Evolutionary conservation across 2,329 filamentous ascomycete genomes (phyloP).

Genomic region (Colletotrichum lini): DNA sequence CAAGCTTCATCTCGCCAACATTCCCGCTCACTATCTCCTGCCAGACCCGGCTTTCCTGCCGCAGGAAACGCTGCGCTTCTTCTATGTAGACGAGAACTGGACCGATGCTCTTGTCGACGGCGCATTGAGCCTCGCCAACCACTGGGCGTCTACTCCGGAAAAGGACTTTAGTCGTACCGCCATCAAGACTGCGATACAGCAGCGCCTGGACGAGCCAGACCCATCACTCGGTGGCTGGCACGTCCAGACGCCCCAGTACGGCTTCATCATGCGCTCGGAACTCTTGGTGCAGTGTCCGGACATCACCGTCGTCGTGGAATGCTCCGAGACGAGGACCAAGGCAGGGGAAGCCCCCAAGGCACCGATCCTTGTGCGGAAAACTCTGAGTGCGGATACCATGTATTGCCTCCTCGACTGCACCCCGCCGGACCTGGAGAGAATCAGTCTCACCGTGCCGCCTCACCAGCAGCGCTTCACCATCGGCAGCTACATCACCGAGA

Average conservation of each 20-base stretch:
- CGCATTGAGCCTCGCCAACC: conserved; percentile 55
- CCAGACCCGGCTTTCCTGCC: conserved; percentile 51
- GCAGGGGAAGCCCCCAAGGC: not conserved
- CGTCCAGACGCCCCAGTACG: not conserved
- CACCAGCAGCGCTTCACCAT: not conserved
- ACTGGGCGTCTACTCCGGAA: conserved; percentile 29
- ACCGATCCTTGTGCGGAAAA: not conserved
- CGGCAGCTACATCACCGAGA: not conserved
- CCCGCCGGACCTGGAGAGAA: not conserved
- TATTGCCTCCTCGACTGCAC: not conserved
- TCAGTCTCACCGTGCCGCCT: not conserved
- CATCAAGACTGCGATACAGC: too few species aligned
- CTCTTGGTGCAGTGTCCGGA: not conserved
- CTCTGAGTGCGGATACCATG: not conserved
- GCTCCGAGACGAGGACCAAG: not conserved
- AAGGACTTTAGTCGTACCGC: not conserved
- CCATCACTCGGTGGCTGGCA: too few species aligned
- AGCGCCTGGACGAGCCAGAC: too few species aligned
- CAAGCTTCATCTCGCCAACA: conserved; percentile 51
- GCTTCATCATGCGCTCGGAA: not conserved
- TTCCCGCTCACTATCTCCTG: conserved; percentile 59
- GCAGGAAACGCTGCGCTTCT: conserved; percentile 54
- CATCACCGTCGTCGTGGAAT: not conserved
- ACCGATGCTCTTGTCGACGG: conserved; percentile 56
- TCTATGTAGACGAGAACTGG: conserved; percentile 57